Conservation (phyloP, 768 basidiomycete species). For the Macrolepiota albuminosa region DNA sequence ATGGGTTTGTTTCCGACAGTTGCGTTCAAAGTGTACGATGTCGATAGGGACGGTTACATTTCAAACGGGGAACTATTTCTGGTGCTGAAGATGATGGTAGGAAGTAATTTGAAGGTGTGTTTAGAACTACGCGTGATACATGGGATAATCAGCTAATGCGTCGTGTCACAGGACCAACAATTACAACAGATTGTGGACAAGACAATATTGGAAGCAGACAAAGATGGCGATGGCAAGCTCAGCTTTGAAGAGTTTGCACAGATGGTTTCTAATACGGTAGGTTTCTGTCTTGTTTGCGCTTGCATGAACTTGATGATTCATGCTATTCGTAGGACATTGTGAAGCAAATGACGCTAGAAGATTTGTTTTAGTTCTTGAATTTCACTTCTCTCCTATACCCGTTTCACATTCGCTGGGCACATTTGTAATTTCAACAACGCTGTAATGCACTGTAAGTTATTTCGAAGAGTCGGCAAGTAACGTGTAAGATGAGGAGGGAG, state of each 20-base stretch:
- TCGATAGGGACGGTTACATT: conserved; percentile 96
- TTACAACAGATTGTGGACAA: conserved; percentile 99
- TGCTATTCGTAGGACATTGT: conserved; percentile 77
- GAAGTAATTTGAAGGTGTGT: conserved; percentile 90
- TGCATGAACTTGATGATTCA: not conserved
- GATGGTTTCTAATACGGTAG: conserved; percentile 95
- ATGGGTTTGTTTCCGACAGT: conserved; percentile 42
- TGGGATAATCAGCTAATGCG: conserved; percentile 3
- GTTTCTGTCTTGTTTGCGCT: conserved; percentile 20
- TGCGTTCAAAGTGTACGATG: conserved; percentile 99
- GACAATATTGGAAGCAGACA: conserved; percentile 99
- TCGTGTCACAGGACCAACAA: conserved; percentile 76
- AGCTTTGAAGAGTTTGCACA: conserved; percentile 95
- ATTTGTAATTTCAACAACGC: conserved; percentile 2
- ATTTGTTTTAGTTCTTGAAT: conserved; percentile 58
- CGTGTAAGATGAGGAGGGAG: conserved; percentile 2
- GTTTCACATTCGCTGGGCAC: conserved; percentile 1
- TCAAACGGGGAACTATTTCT: conserved; percentile 98
- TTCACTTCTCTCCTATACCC: conserved; percentile 4
- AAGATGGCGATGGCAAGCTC: conserved; percentile 95
- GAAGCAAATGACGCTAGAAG: conserved; percentile 97
- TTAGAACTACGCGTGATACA: conserved; percentile 12
- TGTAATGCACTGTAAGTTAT: conserved; percentile 11
- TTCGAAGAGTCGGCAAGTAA: not conserved
- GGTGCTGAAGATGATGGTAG: conserved; percentile 99